Conservation (phyloP, 257 asterid genomes). For the Penstemon eatonii region DNA sequence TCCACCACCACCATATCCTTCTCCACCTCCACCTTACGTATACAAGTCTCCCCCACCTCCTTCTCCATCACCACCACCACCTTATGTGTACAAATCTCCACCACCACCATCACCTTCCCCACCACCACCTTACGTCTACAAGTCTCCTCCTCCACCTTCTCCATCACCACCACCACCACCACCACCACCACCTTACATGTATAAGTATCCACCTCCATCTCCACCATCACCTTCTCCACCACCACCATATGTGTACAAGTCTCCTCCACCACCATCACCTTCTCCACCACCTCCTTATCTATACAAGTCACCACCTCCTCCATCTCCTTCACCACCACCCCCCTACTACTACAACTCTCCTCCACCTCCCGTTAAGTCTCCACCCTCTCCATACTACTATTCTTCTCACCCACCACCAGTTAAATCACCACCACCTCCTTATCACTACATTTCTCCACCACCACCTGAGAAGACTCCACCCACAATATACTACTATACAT, state of each 20-base stretch:
- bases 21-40: constrained; percentile 6
- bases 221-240: constrained; percentile 9
- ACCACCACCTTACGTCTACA: neutral
- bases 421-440: constrained; percentile 20
- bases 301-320: constrained; percentile 27
- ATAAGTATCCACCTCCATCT: neutral
- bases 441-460: constrained; percentile 24
- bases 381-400: constrained; percentile 12
- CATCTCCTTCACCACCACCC: constrained; percentile 10
- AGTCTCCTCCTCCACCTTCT: neutral
- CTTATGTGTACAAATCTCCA: constrained; percentile 25
- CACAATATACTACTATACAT: constrained; percentile 10
- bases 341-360: constrained; percentile 28
- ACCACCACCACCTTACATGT: neutral
- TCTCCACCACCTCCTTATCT: constrained; percentile 17
- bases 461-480: constrained; percentile 18
- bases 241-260: constrained; percentile 2
- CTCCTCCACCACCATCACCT: neutral
- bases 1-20: constrained; percentile 21
- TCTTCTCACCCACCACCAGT: constrained; percentile 20
- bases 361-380: constrained; percentile 15
- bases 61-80: constrained; percentile 29
- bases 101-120: constrained; percentile 25
- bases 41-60: constrained; percentile 29
- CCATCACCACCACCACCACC: constrained; percentile 9